Base-by-base conservation (phyloP, 176 grass and related monocot genomes). In the Ananas comosus region DNA sequence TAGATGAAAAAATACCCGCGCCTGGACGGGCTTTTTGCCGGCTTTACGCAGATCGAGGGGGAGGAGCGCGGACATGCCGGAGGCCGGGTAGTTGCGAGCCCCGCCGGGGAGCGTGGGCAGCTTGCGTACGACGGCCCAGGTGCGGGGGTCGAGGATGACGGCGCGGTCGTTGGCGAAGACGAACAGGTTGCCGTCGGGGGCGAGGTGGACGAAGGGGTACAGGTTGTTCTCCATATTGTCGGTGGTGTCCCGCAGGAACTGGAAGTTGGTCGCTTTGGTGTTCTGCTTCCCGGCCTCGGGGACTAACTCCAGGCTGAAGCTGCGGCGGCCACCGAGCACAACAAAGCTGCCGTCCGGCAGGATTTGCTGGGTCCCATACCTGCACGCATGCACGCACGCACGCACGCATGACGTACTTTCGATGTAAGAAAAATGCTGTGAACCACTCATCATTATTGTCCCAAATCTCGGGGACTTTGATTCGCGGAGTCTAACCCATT, bases 191-290 rank as follows among this genome's bases (percentile, higher is more conserved):
- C 88, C 92, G 9, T 96, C 85, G 51, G 88, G 79, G 22, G 80
- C 80, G 69, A 96, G 88, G 91, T 88, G 80, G 12, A 96, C 80
- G 54, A 96, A 96, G 2, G 91, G 91, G 80, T 91, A 96, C 29
- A 96, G 80, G 78, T 96, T 91, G 80, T 96, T 96, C 80, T 91
- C 92, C 14, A 82, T 74, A 68, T 84, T 80, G 49, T 96, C 88
- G 47, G 80, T 88, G n/a, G 88, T 96, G 13, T 88, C 83, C 25
- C 63, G 66, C 0, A 96, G 83, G 13, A 96, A 24, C 58, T 52
- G 67, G 21, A 96, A 61, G 2, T 59, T 19, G 11, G 3, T n/a
- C 51, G 69, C 78, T 0, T 24, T 64, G 12, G 61, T 0, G 53
- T 96, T 96, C n/a, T n/a, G 3, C 51, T 79, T 65, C 0, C 88